Base-by-base conservation (phyloP, 2,329 filamentous ascomycete genomes). In the Fusarium transvaalense region DNA sequence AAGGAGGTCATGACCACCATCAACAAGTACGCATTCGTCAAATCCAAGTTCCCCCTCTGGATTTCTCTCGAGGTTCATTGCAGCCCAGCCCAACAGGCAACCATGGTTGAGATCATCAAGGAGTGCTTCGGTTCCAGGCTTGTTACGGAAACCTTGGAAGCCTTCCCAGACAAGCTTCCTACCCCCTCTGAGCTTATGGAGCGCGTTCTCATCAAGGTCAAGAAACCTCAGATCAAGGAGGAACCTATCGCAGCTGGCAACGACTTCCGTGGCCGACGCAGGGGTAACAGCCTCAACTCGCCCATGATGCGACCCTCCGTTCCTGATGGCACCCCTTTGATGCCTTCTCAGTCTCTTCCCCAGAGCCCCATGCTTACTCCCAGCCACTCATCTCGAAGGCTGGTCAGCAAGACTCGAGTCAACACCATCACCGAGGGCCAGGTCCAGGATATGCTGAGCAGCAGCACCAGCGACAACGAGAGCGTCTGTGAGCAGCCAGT, bases 11-110 rank as follows among this genome's bases (percentile, higher is more conserved):
- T 99, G 81, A 91, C 90, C 27, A 94, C 94, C 51, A 96, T 99
- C 78, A 93, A 94, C 79, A 94, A 95, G 77, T 97, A 97, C 77
- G 96, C 96, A 3, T 99, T 99, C 75, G 85, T 90, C 68, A 91
- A 91, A 58, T 94, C 92, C n/a, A 88, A 87, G 23, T 97, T 94
- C 72, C 96, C 96, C 1, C 84, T 99, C 17, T 97, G 96, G 82
- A 90, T 99, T 66, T 98, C 96, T 1, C 90, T 99, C 15, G 96
- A 99, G 78, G 94, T 98, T 6, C 96, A 98, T 77, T 98, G 96
- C 85, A 92, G 88, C 71, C 82, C 89, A 3, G 83, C 89, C 14
- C 96, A 98, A 77, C 96, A 99, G 78, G 84, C 88, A 21, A 86
- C 88, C 43, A 98, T 99, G 96, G 92, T 94, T 23, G 89, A 91